Evolutionary conservation across 352 stramenopile genomes (phyloP), one percentile per base, ranked within the genome.

Genomic region (Thalassiosira oceanica): DNA sequence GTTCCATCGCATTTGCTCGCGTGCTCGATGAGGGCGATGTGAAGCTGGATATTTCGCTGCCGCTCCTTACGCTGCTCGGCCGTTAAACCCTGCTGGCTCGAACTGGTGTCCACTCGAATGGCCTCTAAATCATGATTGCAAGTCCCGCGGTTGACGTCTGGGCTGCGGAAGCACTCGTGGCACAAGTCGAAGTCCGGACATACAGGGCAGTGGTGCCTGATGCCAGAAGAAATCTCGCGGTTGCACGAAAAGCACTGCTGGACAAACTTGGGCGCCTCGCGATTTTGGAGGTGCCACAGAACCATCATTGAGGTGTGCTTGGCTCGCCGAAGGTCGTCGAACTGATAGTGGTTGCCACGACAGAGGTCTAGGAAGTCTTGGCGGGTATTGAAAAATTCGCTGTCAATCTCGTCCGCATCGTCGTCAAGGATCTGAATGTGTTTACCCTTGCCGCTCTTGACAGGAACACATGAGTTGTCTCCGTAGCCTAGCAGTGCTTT

Each of bases 291-390:
- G 70, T 99, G 96, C 80, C 98, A 99, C 35, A 99, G 73, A 24
- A 97, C 94, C 96, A 99, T 99, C 95, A 99, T 99, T 1, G 94
- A 98, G 56, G 95, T 98, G 83, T 99, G 96, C 73, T 99, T 99
- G 3, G 96, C 96, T 29, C 97, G 88, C 20, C 97, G 92, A 23
- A 99, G 80, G 75, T 98, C 93, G 79, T 99, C 97, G 66, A 99
- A 99, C 79, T 99, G 96, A 83, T 99, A 99, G 72, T 99, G 96
- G 66, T 99, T 99, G 36, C 89, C 89, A 67, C 92, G 81, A 73
- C 96, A 99, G 21, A 99, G 74, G 72, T 96, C 98, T 43, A 98
- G 81, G 75, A 99, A 98, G 1, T 92, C 94, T 78, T 98, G 95
- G 10, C 96, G 91, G 41, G 94, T 98, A 73, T 98, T 96, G 55